phyloP scores from a whole-genome alignment of 305 asterid species.

The Fraxinus platypoda region DNA sequence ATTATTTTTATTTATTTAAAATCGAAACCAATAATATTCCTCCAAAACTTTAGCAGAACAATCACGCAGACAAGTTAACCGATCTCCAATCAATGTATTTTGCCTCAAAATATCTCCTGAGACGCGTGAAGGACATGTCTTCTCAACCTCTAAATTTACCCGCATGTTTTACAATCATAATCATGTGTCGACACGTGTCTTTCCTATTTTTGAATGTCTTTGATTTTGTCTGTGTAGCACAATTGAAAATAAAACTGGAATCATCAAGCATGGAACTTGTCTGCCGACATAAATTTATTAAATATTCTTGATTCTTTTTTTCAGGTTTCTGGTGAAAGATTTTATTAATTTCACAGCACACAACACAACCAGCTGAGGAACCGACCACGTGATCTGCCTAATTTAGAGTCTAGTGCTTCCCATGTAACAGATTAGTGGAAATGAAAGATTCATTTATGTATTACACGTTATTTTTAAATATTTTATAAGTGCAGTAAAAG shows the following conservation, averaged over 20 bases:
- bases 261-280: no score
- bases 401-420: constrained; percentile 8
- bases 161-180: no score
- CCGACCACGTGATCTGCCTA: constrained; percentile 19
- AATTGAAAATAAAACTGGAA: no score
- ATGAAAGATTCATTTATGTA: neutral
- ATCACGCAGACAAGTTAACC: neutral
- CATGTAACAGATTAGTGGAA: neutral
- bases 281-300: neutral
- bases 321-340: neutral
- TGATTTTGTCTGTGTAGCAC: no score
- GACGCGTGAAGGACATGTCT: neutral
- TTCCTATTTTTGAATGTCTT: no score
- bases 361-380: neutral
- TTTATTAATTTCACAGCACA: neutral
- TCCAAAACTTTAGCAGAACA: neutral
- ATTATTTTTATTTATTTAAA: no score
- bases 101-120: neutral
- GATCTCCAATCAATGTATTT: neutral
- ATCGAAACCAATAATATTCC: neutral
- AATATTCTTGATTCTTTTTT: neutral
- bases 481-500: no score
- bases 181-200: no score
- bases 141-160: no score
- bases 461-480: no score